Evolutionary conservation across 1,139 yeast species (phyloP).

Genomic region (Spathaspora sp.): DNA sequence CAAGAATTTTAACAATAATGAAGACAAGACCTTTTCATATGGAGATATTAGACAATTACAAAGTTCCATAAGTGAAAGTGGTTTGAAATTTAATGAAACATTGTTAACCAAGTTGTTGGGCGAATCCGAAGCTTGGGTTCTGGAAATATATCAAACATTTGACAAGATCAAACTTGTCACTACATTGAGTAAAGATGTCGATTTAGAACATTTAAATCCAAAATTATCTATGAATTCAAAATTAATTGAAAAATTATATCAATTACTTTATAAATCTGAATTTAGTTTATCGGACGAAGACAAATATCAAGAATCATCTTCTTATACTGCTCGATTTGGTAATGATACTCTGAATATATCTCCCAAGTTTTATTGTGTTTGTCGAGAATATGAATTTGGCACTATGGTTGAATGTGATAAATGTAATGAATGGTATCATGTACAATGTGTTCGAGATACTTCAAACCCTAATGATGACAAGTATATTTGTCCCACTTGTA

Average conservation of each 20-base stretch:
- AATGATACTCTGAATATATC: constrained; percentile 12
- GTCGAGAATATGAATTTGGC: constrained; percentile 69
- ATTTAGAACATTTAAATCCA: constrained; percentile 18
- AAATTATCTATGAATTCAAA: constrained; percentile 20
- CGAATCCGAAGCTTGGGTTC: constrained; percentile 45
- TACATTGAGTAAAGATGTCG: constrained; percentile 22
- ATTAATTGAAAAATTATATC: constrained; percentile 28
- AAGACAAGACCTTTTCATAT: constrained; percentile 14
- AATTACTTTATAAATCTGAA: constrained; percentile 31
- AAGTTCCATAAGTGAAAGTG: constrained; percentile 24
- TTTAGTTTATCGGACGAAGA: constrained; percentile 46
- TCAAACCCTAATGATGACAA: constrained; percentile 36
- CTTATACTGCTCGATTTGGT: constrained; percentile 21
- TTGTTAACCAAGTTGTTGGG: constrained; percentile 22
- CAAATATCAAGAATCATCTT: constrained; percentile 28
- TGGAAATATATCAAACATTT: constrained; percentile 27
- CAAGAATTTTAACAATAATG: constrained; percentile 14
- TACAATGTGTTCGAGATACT: constrained; percentile 53
- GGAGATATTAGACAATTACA: constrained; percentile 27
- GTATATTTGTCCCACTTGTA: constrained; percentile 70
- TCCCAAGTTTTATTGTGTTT: constrained; percentile 56
- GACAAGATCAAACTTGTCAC: constrained; percentile 28
- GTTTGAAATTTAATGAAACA: constrained; percentile 23
- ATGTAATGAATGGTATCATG: constrained; percentile 83
- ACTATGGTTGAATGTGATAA: constrained; percentile 77